These are phyloP conservation scores for Termitomyces sp. DNA, from an alignment of 1,284 basidiomycete genomes.

Conservation along the genomic window DNA sequence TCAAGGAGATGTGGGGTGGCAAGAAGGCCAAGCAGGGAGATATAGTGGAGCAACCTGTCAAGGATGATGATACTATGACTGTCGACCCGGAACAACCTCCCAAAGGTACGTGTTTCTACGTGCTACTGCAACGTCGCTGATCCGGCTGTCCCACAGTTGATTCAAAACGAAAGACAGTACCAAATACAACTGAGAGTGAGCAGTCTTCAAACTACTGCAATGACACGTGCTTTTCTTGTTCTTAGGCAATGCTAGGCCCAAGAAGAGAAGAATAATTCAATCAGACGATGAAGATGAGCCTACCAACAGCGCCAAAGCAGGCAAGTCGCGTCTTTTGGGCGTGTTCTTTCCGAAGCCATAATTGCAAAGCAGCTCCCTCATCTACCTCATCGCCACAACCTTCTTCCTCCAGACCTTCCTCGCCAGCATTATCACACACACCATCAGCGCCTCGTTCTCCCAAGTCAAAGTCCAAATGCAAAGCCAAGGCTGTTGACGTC, in stretches of 20 bases:
- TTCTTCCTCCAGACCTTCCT: conserved; percentile 12
- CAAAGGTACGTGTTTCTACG: conserved; percentile 15
- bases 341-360: background rate
- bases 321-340: background rate
- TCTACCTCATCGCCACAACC: conserved; percentile 14
- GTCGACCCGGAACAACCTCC: conserved; percentile 23
- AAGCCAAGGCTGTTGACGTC: conserved; percentile 6
- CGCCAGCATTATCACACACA: conserved; percentile 8
- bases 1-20: conserved; percentile 66
- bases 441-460: conserved; percentile 14
- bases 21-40: conserved; percentile 37
- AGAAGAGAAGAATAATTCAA: conserved; percentile 57
- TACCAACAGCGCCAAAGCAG: background rate
- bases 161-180: conserved; percentile 37
- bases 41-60: conserved; percentile 19
- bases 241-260: conserved; percentile 30
- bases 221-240: background rate
- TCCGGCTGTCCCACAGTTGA: conserved; percentile 21
- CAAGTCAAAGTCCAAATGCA: conserved; percentile 17
- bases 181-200: conserved; percentile 4
- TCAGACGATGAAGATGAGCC: conserved; percentile 59
- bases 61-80: conserved; percentile 27
- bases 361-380: background rate
- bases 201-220: background rate
- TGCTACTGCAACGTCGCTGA: conserved; percentile 3